Base-by-base conservation (phyloP, 2,329 filamentous ascomycete species). In the Apiospora kogelbergensis region DNA sequence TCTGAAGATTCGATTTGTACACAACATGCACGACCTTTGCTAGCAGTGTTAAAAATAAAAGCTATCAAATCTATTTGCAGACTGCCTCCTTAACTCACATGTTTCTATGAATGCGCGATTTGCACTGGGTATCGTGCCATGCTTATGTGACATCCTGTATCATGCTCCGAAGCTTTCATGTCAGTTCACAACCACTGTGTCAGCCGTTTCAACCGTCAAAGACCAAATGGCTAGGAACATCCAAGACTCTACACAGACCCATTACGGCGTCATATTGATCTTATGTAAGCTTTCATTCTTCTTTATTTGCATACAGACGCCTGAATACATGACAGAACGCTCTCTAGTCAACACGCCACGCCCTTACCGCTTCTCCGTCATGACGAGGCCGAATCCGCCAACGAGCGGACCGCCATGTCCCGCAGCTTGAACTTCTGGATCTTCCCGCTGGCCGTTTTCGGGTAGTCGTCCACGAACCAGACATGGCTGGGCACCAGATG, bases 361-460 rank as follows among this genome's bases (percentile, higher is more conserved):
- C 6, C n/a, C n/a, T n/a, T n/a, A 33, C 17, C 20, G 2, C 17
- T 15, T 7, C 6, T 20, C 26, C 40, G 1, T 15, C 11, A 57
- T n/a, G 26, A 20, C 10, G 45, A 53, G 2, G 46, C 6, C 4
- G 46, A 26, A 4, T 60, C 53, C 53, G 26, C 10, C 9, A 60
- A 37, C 53, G 22, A 6, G 2, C 20, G 1, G 20, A 60, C 80
- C 0, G 84, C 95, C 75, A 86, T 82, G 20, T 94, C 91, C 76
- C 89, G 88, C 75, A 98, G 79, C 82, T 91, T 95, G 78, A 92
- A 98, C 83, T 98, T 98, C 82, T 97, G 94, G 68, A 98, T 95
- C 88, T 99, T 99, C 30, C 95, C 95, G 78, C 94, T 97, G 6
- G 94, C 93, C 44, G 96, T 99, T 86, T 97, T 98, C 24, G 95